Base-by-base conservation (phyloP, 169 alveolate genomes). In the Plasmodium vivax region DNA sequence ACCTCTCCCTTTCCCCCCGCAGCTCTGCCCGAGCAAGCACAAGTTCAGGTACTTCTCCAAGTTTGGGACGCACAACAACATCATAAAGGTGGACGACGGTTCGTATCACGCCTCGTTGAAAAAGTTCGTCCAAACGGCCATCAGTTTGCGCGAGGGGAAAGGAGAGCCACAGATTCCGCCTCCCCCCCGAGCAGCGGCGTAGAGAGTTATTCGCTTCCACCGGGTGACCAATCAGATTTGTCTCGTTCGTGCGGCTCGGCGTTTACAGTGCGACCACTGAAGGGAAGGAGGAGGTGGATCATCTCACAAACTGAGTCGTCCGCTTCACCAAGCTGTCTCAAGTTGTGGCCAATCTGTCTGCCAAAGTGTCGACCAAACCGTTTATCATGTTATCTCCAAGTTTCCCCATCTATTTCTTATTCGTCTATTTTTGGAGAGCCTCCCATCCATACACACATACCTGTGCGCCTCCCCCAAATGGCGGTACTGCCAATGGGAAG, bases 51-150 rank as follows among this genome's bases (percentile, higher is more conserved):
- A 41, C 51, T 9, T 41, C 0, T 79, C 94, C 10, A 58, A 58
- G 51, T 68, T 68, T 1, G 94, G 94, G 82, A 81, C 88, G 16
- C 94, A 90, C 45, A 34, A 16, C 30, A 41, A 90, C 51, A 81
- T 90, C 5, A 19, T 62, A 14, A 81, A 43, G 82, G 73, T 23
- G 36, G 94, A 90, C 47, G 91, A 79, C 12, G 83, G 83, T 3
- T n/a, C 58, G 3, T 90, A 80, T 79, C 73, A 80, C 54, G 23
- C n/a, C 4, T 19, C 79, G 3, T 23, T 80, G 47, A 90, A 79
- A 30, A 30, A n/a, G 23, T 90, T 90, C 47, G 71, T 90, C 27
- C 77, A 80, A 7, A 30, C 62, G n/a, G 88, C 77, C 14, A 79
- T 32, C 34, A 2, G 14, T 14, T 2, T 47, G 7, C 62, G 16